Base-by-base conservation (phyloP, 257 asterid genomes). In the Vinca minor region DNA sequence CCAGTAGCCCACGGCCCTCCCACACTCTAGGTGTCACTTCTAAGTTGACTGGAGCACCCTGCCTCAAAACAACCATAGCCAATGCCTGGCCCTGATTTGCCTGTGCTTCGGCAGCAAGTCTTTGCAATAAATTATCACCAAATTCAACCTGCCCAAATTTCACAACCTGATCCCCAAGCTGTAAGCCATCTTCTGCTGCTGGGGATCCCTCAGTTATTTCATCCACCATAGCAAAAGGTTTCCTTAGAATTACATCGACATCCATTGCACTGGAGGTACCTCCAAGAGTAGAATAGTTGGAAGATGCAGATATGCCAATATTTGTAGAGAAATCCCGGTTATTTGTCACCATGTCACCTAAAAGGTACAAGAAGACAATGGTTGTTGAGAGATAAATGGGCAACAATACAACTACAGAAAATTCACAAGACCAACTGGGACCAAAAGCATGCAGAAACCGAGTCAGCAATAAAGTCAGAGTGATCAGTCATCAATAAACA, bases 141-240 rank as follows among this genome's bases (percentile, higher is more conserved):
- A 66, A 68, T 67, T 87, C 96, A 49, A 89, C 95, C 73, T 66
- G 64, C 59, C 97, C 96, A 70, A 89, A 93, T 79, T 86, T 93
- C 57, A 89, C 82, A 63, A 93, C 80, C 80, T 81, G 99, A 78
- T 93, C 99, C 26, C 98, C 97, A 47, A 93, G 92, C 69, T 89
- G 97, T 64, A 93, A 67, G 20, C 99, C 96, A 68, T 89, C 97
- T 79, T 87, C 97, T 59, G 95, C 95, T 17, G 97, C 97, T 49
- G 96, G 99, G 63, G 96, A 93, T 4, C 82, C 81, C 76, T 89
- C 96, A 25, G 80, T 77, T 72, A 93, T 93, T 77, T 93, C 94
- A 75, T 93, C 99, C 12, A 93, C 83, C 73, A 85, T 62, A 13
- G 95, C 97, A 68, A 93, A 93, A 61, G 97, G 94, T 68, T 84